phyloP scores from a whole-genome alignment of 345 rosid species.

The Eucalyptus grandis region DNA sequence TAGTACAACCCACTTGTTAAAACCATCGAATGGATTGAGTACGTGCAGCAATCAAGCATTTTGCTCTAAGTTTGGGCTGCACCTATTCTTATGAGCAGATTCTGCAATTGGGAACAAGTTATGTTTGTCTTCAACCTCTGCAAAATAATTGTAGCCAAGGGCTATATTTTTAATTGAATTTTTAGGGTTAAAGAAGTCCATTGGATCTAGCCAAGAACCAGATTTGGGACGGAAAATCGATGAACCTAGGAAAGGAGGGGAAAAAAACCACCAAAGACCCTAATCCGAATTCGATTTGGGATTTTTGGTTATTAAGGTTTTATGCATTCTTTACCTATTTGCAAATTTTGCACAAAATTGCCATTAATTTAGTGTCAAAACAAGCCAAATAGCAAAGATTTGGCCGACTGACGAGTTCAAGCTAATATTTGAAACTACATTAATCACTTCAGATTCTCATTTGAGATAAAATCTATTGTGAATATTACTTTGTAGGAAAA shows the following conservation, averaged over 20 bases:
- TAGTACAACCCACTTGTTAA: neutral
- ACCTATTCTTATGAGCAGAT: neutral
- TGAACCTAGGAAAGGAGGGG: neutral
- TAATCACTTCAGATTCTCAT: no score
- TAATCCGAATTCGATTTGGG: no score
- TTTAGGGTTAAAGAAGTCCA: neutral
- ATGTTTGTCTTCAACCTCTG: neutral
- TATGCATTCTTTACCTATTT: no score
- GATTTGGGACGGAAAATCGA: neutral
- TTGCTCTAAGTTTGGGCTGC: neutral
- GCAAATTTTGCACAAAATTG: no score
- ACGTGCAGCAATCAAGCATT: neutral
- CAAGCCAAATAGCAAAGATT: no score
- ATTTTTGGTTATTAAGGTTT: no score
- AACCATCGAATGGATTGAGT: neutral
- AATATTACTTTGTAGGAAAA: no score
- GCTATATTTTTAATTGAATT: neutral
- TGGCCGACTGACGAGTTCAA: no score
- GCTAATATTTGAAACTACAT: no score
- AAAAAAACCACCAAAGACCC: no score
- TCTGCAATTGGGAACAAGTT: neutral
- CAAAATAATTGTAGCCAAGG: neutral
- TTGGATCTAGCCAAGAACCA: neutral
- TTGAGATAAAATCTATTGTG: no score
- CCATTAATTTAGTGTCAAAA: no score